phyloP scores from a whole-genome alignment of 2,329 filamentous ascomycete genomes.

The Diplodia seriata region DNA sequence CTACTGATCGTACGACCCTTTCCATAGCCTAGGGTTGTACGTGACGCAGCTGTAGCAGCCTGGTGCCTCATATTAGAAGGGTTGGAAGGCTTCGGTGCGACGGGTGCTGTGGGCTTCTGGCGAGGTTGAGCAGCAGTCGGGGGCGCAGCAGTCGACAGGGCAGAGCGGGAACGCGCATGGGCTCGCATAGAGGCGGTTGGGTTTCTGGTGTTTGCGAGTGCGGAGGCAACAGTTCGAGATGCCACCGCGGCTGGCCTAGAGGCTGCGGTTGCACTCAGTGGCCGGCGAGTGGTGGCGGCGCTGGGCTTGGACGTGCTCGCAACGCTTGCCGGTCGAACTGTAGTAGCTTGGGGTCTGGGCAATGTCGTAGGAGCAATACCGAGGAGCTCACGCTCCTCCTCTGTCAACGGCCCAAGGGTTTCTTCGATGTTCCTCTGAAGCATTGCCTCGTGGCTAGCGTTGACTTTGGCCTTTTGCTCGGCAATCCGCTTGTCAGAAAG shows the following conservation, averaged over 20 bases:
- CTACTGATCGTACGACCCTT: conserved; percentile 69
- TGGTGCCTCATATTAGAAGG: conserved; percentile 64
- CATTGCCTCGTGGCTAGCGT: conserved; percentile 67
- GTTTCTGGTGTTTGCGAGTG: conserved; percentile 42
- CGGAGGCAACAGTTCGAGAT: conserved; percentile 58
- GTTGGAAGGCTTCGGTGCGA: conserved; percentile 41
- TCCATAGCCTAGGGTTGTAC: conserved; percentile 84
- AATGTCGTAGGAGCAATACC: conserved; percentile 41
- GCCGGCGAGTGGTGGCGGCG: conserved; percentile 34
- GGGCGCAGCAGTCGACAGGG: conserved; percentile 50
- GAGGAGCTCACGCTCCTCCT: conserved; percentile 58
- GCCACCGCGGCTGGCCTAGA: conserved; percentile 56
- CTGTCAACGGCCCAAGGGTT: conserved; percentile 55
- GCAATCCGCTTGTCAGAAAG: conserved; percentile 64
- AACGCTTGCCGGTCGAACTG: conserved; percentile 38
- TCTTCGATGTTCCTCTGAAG: conserved; percentile 71
- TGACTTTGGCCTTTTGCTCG: conserved; percentile 53
- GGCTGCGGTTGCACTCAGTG: conserved; percentile 4
- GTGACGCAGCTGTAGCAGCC: conserved; percentile 71
- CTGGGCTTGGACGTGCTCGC: conserved; percentile 33
- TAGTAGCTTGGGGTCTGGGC: conserved; percentile 33
- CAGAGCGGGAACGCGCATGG: conserved; percentile 33
- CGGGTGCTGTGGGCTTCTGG: conserved; percentile 42
- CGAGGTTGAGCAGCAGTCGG: conserved; percentile 44
- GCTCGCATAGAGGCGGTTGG: conserved; percentile 25